Evolutionary conservation across 2,329 filamentous ascomycete genomes (phyloP).

Genomic region (Aspergillus sp.): DNA sequence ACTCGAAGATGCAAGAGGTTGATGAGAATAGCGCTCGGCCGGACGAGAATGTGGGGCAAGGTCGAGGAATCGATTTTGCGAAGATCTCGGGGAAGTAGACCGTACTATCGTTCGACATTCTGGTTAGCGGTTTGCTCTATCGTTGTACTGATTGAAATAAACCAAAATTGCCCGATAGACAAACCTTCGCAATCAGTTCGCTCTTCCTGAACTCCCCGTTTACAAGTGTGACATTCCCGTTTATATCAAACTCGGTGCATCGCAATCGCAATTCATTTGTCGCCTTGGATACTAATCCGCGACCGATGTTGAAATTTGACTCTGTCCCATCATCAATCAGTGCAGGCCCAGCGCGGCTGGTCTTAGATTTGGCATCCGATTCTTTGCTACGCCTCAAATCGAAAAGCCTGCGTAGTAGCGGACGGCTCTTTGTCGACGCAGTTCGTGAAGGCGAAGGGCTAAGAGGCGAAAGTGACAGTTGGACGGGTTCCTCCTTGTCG

Average conservation of each 20-base stretch:
- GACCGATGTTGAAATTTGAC: constrained; percentile 59
- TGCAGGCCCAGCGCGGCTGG: constrained; percentile 50
- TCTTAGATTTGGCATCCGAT: constrained; percentile 28
- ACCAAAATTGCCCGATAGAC: constrained; percentile 13
- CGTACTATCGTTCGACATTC: constrained; percentile 56
- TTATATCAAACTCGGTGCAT: constrained; percentile 91
- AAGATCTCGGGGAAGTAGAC: constrained; percentile 84
- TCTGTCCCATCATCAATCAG: constrained; percentile 55
- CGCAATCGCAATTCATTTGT: constrained; percentile 77
- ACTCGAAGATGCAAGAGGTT: constrained; percentile 95
- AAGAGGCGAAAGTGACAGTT: constrained; percentile 4
- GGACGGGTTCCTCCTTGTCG: constrained; percentile 1
- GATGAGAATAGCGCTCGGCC: constrained; percentile 85
- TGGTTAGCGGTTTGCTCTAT: too few relatives aligned
- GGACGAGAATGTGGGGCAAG: constrained; percentile 88
- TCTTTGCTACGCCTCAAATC: constrained; percentile 28
- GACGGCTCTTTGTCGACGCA: constrained; percentile 25
- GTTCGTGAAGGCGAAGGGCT: constrained; percentile 17
- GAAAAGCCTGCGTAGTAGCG: constrained; percentile 32
- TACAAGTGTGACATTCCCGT: constrained; percentile 83
- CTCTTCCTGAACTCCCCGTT: constrained; percentile 97
- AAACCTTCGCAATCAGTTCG: constrained; percentile 87
- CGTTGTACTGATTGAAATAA: not conserved
- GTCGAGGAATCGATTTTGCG: constrained; percentile 97
- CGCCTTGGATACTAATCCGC: constrained; percentile 66